A percentile compares a stretch with the other conserved stretches of the same genome.
Evolutionary conservation across 352 stramenopile genomes (phyloP).

Genomic region (Phytopythium oedochilum): DNA sequence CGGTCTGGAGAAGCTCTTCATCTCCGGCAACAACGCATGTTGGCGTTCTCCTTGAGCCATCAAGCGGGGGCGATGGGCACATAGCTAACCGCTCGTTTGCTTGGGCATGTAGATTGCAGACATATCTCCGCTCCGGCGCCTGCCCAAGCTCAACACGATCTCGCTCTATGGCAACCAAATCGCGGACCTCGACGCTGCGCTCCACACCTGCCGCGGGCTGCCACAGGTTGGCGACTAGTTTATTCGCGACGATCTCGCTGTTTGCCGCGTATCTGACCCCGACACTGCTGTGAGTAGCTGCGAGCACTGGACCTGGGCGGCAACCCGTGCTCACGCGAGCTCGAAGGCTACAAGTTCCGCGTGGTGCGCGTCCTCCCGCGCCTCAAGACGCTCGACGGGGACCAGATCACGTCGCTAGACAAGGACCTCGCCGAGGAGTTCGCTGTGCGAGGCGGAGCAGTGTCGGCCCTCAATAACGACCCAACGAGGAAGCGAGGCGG

Average conservation of each 20-base stretch:
- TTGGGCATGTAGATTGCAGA: slow-evolving; percentile 26
- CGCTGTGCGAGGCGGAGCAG: slow-evolving; percentile 16
- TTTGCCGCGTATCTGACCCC: not conserved
- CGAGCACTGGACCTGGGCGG: slow-evolving; percentile 65
- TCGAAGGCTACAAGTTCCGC: slow-evolving; percentile 72
- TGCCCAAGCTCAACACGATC: slow-evolving; percentile 50
- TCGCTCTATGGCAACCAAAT: slow-evolving; percentile 62
- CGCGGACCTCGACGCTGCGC: slow-evolving; percentile 28
- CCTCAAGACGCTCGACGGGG: slow-evolving; percentile 67
- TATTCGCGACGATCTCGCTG: not conserved
- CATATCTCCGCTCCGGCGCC: slow-evolving; percentile 34
- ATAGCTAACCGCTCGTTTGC: not conserved
- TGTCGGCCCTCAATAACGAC: slow-evolving; percentile 6
- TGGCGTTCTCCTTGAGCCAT: not conserved
- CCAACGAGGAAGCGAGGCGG: slow-evolving; percentile 4
- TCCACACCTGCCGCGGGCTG: slow-evolving; percentile 49
- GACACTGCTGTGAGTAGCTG: slow-evolving; percentile 25
- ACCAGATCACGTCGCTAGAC: slow-evolving; percentile 65
- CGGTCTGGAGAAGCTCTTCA: slow-evolving; percentile 59
- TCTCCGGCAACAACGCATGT: slow-evolving; percentile 51
- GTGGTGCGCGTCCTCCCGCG: slow-evolving; percentile 53
- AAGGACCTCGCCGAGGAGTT: slow-evolving; percentile 73
- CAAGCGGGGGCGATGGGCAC: not conserved
- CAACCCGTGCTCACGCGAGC: slow-evolving; percentile 61
- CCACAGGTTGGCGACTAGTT: slow-evolving; percentile 26